phyloP scores from a whole-genome alignment of 495 filamentous ascomycete genomes.

The Xylaria grammica region DNA sequence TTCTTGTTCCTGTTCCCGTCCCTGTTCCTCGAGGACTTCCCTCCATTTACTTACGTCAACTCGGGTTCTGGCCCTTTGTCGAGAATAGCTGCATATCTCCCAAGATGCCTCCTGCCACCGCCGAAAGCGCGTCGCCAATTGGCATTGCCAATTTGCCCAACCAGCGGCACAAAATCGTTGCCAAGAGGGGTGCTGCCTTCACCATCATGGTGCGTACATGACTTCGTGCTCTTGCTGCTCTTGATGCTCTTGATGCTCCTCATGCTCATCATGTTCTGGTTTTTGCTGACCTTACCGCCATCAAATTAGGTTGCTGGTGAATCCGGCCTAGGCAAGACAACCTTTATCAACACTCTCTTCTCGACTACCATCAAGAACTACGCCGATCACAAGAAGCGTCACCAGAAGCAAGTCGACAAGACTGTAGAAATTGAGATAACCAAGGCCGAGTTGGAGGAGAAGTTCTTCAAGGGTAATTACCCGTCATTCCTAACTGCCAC shows the following conservation, averaged over 20 bases:
- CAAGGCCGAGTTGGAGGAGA: constrained; percentile 99
- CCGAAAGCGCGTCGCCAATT: constrained; percentile 90
- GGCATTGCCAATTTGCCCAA: constrained; percentile 99
- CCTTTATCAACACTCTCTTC: constrained; percentile 99
- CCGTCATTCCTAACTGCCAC: constrained; percentile 2
- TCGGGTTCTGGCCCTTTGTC: constrained; percentile 4
- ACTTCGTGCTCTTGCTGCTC: background rate
- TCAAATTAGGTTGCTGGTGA: constrained; percentile 85
- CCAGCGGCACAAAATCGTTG: constrained; percentile 99
- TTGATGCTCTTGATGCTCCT: background rate
- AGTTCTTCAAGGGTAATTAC: constrained; percentile 96
- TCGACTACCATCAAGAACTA: constrained; percentile 99
- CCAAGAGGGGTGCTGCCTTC: constrained; percentile 97
- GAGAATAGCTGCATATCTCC: constrained; percentile 22
- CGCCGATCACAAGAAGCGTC: constrained; percentile 96
- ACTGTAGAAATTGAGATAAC: constrained; percentile 99
- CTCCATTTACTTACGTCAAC: background rate
- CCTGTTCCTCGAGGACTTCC: background rate
- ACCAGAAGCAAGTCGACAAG: constrained; percentile 99
- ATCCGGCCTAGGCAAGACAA: constrained; percentile 98
- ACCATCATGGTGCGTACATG: constrained; percentile 86
- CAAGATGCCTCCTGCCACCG: constrained; percentile 76
- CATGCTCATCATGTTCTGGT: constrained; percentile 3
- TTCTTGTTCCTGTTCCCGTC: background rate
- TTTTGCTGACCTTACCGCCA: constrained; percentile 42